Evolutionary conservation across 2,329 filamentous ascomycete genomes (phyloP).

Genomic region (Neophaeococcomyces mojaviensis): DNA sequence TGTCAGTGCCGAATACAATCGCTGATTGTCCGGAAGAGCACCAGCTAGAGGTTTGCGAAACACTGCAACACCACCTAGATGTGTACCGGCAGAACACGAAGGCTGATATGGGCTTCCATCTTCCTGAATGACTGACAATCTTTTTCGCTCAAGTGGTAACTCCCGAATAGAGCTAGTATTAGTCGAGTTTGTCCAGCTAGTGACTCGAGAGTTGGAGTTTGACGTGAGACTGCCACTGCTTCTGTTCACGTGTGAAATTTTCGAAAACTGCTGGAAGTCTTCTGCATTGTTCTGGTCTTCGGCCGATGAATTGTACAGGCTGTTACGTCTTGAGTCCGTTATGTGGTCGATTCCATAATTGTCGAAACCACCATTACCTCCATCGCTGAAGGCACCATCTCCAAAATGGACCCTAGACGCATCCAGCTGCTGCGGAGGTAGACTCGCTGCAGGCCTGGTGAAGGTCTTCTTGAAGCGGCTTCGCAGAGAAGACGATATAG

Average conservation of each 20-base stretch:
- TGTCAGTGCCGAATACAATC: constrained; percentile 38
- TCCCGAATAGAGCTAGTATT: constrained; percentile 31
- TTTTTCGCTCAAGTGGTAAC: constrained; percentile 28
- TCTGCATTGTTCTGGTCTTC: constrained; percentile 11
- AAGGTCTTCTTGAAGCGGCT: constrained; percentile 35
- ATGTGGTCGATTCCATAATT: constrained; percentile 9
- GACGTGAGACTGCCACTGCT: constrained; percentile 20
- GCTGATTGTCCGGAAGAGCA: constrained; percentile 30
- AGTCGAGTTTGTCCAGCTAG: constrained; percentile 43
- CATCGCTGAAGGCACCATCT: constrained; percentile 13
- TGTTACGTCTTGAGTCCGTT: constrained; percentile 5
- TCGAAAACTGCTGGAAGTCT: constrained; percentile 14
- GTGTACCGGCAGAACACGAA: constrained; percentile 23
- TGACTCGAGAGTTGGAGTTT: constrained; percentile 34
- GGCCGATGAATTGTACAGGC: constrained; percentile 8
- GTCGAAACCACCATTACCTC: constrained; percentile 11
- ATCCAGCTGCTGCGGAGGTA: constrained; percentile 23
- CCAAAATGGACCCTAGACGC: constrained; percentile 21
- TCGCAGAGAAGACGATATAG: constrained; percentile 36
- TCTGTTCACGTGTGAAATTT: constrained; percentile 8
- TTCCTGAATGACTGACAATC: constrained; percentile 39
- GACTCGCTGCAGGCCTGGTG: constrained; percentile 25
- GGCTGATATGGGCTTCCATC: constrained; percentile 27
- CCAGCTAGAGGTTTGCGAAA: constrained; percentile 26
- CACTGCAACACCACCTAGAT: constrained; percentile 25